Percentiles rank a stretch among this genome's conserved stretches.
phyloP scores from a whole-genome alignment of 1,284 basidiomycete genomes.

The Acaromyces ingoldii region DNA sequence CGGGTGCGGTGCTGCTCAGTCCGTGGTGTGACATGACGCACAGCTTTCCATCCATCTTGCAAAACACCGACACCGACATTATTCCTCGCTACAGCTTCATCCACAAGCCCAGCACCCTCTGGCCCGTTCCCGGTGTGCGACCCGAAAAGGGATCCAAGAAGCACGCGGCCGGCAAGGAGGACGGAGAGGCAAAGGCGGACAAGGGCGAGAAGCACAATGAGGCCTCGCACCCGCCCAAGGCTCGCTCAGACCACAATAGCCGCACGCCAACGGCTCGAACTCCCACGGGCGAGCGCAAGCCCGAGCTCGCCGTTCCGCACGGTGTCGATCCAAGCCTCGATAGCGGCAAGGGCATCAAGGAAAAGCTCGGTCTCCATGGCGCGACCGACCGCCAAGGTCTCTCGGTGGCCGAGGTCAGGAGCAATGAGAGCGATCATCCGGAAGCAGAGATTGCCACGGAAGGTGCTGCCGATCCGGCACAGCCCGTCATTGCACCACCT shows the following conservation, averaged over 20 bases:
- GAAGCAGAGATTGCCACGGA: too few relatives aligned
- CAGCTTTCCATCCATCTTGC: slow-evolving; percentile 80
- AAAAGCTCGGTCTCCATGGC: too few relatives aligned
- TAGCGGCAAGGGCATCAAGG: not conserved
- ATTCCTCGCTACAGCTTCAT: slow-evolving; percentile 56
- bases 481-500: slow-evolving; percentile 15
- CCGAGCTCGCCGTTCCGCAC: slow-evolving; percentile 9
- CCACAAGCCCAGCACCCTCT: slow-evolving; percentile 48
- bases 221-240: not conserved
- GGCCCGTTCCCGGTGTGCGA: slow-evolving; percentile 29
- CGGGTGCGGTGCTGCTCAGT: slow-evolving; percentile 73
- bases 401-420: not conserved
- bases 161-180: not conserved
- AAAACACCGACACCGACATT: slow-evolving; percentile 71
- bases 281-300: too few relatives aligned
- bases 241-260: not conserved
- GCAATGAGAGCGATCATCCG: not conserved
- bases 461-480: not conserved
- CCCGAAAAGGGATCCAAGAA: slow-evolving; percentile 5
- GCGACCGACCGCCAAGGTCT: too few relatives aligned
- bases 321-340: slow-evolving; percentile 6
- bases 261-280: too few relatives aligned
- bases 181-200: too few relatives aligned
- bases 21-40: slow-evolving; percentile 83
- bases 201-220: too few relatives aligned